These are phyloP conservation scores for Lonicera japonica DNA, from an alignment of 129 eudicot genomes.

Conservation along the genomic window DNA sequence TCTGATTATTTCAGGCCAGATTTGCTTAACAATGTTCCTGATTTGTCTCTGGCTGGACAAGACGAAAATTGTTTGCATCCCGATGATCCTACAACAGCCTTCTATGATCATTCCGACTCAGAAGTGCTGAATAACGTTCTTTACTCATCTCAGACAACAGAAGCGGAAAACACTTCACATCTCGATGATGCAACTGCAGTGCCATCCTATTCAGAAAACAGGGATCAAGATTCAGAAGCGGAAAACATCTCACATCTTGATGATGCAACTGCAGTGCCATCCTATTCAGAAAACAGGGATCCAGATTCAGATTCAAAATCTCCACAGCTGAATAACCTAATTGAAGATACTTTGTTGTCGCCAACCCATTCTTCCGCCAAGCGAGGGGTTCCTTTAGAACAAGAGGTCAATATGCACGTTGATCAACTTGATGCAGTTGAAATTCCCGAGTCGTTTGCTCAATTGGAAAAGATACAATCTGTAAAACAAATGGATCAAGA, in stretches of 20 bases:
- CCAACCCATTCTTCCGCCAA: conserved; percentile 9
- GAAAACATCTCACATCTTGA: conserved; percentile 10
- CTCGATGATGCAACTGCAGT: conserved; percentile 7
- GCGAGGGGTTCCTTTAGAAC: conserved; percentile 10
- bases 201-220: conserved; percentile 10
- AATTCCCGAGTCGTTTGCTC: conserved; percentile 10
- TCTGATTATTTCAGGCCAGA: conserved; percentile 17
- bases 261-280: conserved; percentile 11
- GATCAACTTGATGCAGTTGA: conserved; percentile 14
- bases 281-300: conserved; percentile 11
- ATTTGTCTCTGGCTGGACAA: no score
- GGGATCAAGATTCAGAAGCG: conserved; percentile 24
- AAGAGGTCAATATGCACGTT: conserved; percentile 14
- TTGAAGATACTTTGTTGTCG: conserved; percentile 20
- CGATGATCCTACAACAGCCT: no score
- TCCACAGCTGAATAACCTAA: conserved; percentile 9
- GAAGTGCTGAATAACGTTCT: conserved; percentile 19
- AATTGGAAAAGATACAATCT: conserved; percentile 4
- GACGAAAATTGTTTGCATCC: no score
- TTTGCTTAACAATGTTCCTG: conserved; percentile 3
- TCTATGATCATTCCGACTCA: conserved; percentile 17
- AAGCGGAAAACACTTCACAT: conserved; percentile 13
- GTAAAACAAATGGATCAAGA: conserved; percentile 23
- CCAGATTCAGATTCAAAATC: conserved; percentile 22
- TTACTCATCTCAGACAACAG: conserved; percentile 14